Base-by-base conservation (phyloP, 208 protist species). In the Crithidia fasciculata region DNA sequence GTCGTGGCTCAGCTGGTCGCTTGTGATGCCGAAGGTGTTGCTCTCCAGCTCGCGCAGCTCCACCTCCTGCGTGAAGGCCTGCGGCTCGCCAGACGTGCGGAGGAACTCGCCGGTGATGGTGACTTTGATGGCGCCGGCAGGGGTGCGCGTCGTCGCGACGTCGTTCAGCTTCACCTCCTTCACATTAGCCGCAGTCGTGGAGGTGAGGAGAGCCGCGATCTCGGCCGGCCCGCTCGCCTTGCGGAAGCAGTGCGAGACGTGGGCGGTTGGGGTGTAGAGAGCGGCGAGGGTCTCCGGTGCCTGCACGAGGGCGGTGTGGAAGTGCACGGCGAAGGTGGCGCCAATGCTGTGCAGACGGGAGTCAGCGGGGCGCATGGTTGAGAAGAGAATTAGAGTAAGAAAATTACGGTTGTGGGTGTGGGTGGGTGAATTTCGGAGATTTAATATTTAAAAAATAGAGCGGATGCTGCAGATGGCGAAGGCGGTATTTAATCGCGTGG, bases 291-390 rank as follows among this genome's bases (percentile, higher is more conserved):
- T 63, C 59, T 68, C 66, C 2, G 87, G 86, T n/a, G 59, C 28
- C 69, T 89, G 55, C 65, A 92, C 83, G 10, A 96, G 72, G 13
- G 69, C 49, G 16, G 80, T 89, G 82, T 92, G 93, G 80, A 93
- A 96, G 54, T 81, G 82, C 52, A 69, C 66, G 37, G 85, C 83
- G 56, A 96, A 96, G 69, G 76, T 92, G 8, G 79, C 89, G 10
- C 79, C 88, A 43, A 96, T 66, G 67, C 72, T 76, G 50, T 82
- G 75, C 54, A 71, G 67, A 39, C 66, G 69, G 39, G 59, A 54
- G 43, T 77, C 69, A 53, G 56, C n/a, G 4, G 47, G 59, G 16
- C n/a, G 59, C 68, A 76, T 67, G 62, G 58, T 60, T 61, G 41
- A 28, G 28, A 28, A 28, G 28, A 28, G 28, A 28, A 28, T 28